Evolutionary conservation across 2,329 filamentous ascomycete species (phyloP).

Genomic region (Fusarium sp.): DNA sequence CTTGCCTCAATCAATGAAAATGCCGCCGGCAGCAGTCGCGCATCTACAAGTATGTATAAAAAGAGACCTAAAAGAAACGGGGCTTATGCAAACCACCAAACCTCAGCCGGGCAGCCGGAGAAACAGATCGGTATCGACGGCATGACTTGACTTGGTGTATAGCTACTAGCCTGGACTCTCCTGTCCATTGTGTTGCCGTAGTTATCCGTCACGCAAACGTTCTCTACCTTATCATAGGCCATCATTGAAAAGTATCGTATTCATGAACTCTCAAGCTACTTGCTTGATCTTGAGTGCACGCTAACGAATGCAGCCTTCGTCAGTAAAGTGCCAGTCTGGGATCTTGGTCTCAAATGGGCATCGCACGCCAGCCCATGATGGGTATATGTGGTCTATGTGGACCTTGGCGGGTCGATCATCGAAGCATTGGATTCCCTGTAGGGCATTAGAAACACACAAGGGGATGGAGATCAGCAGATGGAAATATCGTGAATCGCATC

Average conservation of each 20-base stretch:
- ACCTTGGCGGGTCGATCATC: conserved; percentile 13
- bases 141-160: not conserved
- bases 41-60: not conserved
- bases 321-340: not conserved
- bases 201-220: not conserved
- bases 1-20: not conserved
- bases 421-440: not conserved
- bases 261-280: not conserved
- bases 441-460: not conserved
- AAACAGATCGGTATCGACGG: not conserved
- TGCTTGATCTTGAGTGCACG: not conserved
- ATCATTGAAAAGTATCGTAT: not conserved
- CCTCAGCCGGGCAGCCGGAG: not conserved
- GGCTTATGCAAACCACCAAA: not conserved
- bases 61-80: not conserved
- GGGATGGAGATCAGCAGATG: not conserved
- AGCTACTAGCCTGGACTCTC: not conserved
- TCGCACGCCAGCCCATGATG: not conserved
- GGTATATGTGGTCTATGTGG: conserved; percentile 8
- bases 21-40: not conserved
- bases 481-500: not conserved
- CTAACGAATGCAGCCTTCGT: not conserved
- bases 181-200: not conserved
- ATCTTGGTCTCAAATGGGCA: not conserved
- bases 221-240: not conserved